Percentiles rank a stretch among this genome's conserved stretches.
Conservation (phyloP, 1,284 basidiomycete species). For the Athelia psychrophila region DNA sequence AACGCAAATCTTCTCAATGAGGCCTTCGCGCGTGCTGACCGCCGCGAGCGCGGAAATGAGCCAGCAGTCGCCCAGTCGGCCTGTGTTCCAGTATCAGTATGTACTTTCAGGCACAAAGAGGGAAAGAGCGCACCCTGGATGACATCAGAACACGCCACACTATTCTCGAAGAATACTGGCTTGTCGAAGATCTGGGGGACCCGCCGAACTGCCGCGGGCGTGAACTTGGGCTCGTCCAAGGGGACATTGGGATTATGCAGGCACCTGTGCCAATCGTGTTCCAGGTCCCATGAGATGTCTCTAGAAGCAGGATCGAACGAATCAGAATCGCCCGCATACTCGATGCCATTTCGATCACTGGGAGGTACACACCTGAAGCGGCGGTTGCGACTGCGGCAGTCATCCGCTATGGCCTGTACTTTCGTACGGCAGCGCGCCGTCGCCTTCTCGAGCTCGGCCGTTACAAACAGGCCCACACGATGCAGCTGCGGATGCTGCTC, state of each 20-base stretch:
- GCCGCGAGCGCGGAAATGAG: constrained; percentile 36
- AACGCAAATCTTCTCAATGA: constrained; percentile 39
- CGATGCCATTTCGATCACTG: too few relatives aligned
- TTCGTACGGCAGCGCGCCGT: background rate
- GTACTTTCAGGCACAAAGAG: background rate
- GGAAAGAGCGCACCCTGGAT: constrained; percentile 28
- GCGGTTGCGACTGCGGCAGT: background rate
- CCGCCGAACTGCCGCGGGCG: constrained; percentile 30
- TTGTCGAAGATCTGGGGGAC: constrained; percentile 36
- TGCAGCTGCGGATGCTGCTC: background rate
- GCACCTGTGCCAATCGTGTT: constrained; percentile 22
- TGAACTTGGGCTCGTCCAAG: constrained; percentile 4
- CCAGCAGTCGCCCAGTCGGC: constrained; percentile 38
- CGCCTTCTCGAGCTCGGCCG: background rate
- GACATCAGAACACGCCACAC: constrained; percentile 29
- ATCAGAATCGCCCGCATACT: too few relatives aligned
- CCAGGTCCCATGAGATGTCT: constrained; percentile 28
- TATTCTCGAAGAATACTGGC: constrained; percentile 34
- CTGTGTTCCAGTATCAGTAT: background rate
- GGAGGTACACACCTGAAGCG: background rate
- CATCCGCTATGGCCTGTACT: background rate
- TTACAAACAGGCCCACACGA: background rate
- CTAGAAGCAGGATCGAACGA: constrained; percentile 11
- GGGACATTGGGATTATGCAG: constrained; percentile 17
- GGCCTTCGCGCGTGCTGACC: constrained; percentile 27